A percentile compares a stretch with the other conserved stretches of the same genome.
phyloP scores from a whole-genome alignment of 192 early-diverging fungal genomes.

The Ramicandelaber brevisporus region DNA sequence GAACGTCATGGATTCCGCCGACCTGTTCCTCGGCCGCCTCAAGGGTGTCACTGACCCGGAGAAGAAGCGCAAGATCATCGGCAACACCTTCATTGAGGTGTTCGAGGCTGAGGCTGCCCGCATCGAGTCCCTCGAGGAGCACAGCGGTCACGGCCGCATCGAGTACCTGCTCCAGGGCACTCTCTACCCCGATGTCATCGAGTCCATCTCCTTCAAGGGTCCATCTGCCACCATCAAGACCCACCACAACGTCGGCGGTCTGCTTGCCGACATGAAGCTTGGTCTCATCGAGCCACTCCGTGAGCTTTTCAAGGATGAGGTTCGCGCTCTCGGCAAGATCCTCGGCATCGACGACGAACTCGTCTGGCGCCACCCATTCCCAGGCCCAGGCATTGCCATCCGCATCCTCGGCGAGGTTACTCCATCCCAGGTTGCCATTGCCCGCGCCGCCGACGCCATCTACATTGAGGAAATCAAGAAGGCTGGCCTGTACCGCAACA shows the following conservation, averaged over 20 bases:
- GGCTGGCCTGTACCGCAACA: slow-evolving; percentile 86
- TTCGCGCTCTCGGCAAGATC: slow-evolving; percentile 78
- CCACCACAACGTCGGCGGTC: slow-evolving; percentile 97
- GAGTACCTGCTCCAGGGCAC: slow-evolving; percentile 95
- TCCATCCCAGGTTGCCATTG: slow-evolving; percentile 78
- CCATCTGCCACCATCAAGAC: slow-evolving; percentile 97
- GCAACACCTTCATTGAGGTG: slow-evolving; percentile 96
- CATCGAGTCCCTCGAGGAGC: slow-evolving; percentile 54
- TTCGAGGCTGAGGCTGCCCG: slow-evolving; percentile 80
- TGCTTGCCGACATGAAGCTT: slow-evolving; percentile 87
- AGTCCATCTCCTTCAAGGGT: slow-evolving; percentile 97
- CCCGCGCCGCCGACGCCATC: slow-evolving; percentile 81
- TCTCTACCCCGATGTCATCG: slow-evolving; percentile 96
- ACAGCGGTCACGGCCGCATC: slow-evolving; percentile 48
- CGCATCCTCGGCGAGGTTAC: slow-evolving; percentile 93
- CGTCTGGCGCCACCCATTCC: slow-evolving; percentile 98
- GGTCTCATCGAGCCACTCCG: slow-evolving; percentile 96
- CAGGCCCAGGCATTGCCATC: slow-evolving; percentile 96
- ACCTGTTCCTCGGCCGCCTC: slow-evolving; percentile 60
- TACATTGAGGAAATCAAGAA: slow-evolving; percentile 99
- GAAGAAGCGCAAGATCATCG: slow-evolving; percentile 95
- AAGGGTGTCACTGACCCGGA: slow-evolving; percentile 89
- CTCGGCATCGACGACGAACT: slow-evolving; percentile 81
- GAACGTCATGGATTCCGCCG: slow-evolving; percentile 67
- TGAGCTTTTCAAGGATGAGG: slow-evolving; percentile 98